Evolutionary conservation across 768 basidiomycete species (phyloP), one percentile per base, ranked within the genome.

Genomic region (Terana coerulea): DNA sequence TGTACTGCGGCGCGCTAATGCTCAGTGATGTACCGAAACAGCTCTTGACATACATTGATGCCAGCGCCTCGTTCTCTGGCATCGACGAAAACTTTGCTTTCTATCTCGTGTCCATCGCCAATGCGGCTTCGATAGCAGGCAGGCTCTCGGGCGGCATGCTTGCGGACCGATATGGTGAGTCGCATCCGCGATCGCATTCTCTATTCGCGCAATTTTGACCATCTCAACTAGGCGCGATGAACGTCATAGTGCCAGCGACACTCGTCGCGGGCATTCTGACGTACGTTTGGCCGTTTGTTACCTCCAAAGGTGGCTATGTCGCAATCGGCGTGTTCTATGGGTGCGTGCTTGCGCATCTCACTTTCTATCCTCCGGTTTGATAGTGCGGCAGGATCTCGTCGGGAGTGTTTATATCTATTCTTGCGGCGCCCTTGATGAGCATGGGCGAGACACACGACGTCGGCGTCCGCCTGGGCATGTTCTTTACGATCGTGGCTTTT

Each of bases 21-120:
- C n/a, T n/a, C n/a, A n/a, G n/a, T n/a, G n/a, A n/a, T n/a, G n/a
- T n/a, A n/a, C n/a, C n/a, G n/a, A 51, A 2, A 1, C 34, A 52
- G 85, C 84, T 81, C n/a, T 63, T 88, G 44, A 88, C 80, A 0
- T 90, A 86, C 57, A 76, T 87, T 49, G 76, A 80, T 43, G 69
- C 80, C 43, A 83, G 79, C 62, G 83, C 84, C 2, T 64, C 69
- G 0, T 61, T 66, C 10, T 66, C 74, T 6, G 83, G 83, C 1
- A 65, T 87, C 35, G 64, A 74, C 2, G 54, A 62, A 0, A 65
- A 76, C 31, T 77, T 87, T 45, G 68, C 80, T 0, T 81, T 84
- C 63, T 89, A 89, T 58, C 69, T 86, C 11, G 66, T 87, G 10
- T 72, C 87, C 0, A 78, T 91, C 46, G 79, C 81, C 3, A 91